Percentiles rank a stretch among this genome's conserved stretches.
These are phyloP conservation scores for Capsicum chinense DNA, from an alignment of 257 asterid genomes.

Conservation along the genomic window DNA sequence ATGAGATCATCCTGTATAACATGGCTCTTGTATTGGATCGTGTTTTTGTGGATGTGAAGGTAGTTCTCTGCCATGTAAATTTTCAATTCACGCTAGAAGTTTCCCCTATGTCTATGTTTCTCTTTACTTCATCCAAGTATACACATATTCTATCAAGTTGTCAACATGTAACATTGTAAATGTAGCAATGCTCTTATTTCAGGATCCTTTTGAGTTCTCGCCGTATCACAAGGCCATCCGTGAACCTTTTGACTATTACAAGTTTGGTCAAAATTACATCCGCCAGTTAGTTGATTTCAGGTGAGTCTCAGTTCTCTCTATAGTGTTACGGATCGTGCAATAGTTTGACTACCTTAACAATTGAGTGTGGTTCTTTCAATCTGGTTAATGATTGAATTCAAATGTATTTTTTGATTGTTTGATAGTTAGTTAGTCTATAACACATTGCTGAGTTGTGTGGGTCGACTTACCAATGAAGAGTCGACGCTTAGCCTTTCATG, in stretches of 20 bases:
- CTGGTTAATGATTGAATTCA: not conserved
- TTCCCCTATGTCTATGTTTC: conserved; percentile 24
- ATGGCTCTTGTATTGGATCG: conserved; percentile 82
- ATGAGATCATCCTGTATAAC: conserved; percentile 68
- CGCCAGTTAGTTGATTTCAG: conserved; percentile 78
- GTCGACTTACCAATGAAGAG: not conserved
- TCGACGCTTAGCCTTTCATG: not conserved
- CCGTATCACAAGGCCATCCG: conserved; percentile 83
- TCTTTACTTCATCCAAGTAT: conserved; percentile 14
- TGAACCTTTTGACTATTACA: conserved; percentile 88
- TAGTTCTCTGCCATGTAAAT: conserved; percentile 38
- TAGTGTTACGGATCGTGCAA: not conserved
- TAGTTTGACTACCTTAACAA: not conserved
- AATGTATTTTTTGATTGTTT: not conserved
- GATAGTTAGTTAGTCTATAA: not conserved
- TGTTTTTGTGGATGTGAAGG: conserved; percentile 77
- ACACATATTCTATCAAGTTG: conserved; percentile 9
- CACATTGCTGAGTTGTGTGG: not conserved
- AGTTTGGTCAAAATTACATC: conserved; percentile 77
- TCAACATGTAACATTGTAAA: not conserved
- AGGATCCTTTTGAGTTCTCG: conserved; percentile 80
- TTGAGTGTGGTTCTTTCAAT: conserved; percentile 9
- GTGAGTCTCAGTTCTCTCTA: conserved; percentile 40
- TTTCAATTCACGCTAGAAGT: not conserved
- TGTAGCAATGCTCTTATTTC: conserved; percentile 38